Evolutionary conservation across 192 early-diverging fungal genomes (phyloP), one percentile per base, ranked within the genome.

Genomic region (Ambispora gerdemannii): DNA sequence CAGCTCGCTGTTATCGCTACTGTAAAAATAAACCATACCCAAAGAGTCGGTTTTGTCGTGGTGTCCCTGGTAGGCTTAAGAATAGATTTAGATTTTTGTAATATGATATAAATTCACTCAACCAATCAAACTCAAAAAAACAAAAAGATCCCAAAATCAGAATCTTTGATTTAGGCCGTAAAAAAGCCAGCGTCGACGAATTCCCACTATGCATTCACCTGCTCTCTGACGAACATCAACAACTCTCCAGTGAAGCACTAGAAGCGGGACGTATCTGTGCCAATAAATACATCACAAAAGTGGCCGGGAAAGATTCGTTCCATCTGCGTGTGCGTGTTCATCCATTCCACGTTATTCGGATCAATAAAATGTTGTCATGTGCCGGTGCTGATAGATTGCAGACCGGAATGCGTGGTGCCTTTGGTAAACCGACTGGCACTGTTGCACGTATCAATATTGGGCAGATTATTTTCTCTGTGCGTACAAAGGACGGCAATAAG

Each of bases 341-440:
- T 81, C 97, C 95, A 27, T 98, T 92, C 92, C 97, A 99, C 82
- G 97, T 98, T 28, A 83, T 94, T 74, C 94, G 97, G 71, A 98
- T 98, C 91, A 98, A 98, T 91, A 98, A 98, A 87, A 98, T 98
- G 97, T 87, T 97, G 83, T 96, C 94, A 67, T 98, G 96, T 81
- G 97, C 97, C 72, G 97, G 97, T 85, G 95, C 97, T 73, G 95
- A 98, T 95, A 86, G 86, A 78, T 89, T 98, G 71, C 97, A 98
- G 85, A 91, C 90, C 75, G 97, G 95, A 88, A 98, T 98, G 95
- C 92, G 97, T 83, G 97, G 97, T 82, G 97, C 97, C 78, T 98
- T 88, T 76, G 97, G 95, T 71, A 98, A 98, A 86, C 95, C 97
- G 77, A 86, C 87, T 68, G 94, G 95, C 72, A 86, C 87, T 72